A percentile compares a stretch with the other conserved stretches of the same genome.
phyloP scores from a whole-genome alignment of 345 rosid species.

The Garcia nutans region DNA sequence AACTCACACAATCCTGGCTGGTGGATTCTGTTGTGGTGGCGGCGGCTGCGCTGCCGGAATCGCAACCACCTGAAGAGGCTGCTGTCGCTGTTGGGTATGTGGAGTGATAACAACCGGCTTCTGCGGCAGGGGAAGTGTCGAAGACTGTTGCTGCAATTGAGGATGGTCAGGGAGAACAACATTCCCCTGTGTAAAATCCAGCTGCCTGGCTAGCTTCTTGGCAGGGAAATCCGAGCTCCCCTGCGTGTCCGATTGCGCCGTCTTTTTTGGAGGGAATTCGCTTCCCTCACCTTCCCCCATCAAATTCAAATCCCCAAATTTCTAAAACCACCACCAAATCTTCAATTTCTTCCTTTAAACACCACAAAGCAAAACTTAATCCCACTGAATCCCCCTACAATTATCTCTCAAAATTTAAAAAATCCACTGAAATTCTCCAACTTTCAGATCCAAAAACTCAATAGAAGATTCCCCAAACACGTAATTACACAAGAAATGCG shows the following conservation, averaged over 20 bases:
- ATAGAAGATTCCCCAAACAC: slow-evolving; percentile 18
- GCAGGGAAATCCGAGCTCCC: slow-evolving; percentile 39
- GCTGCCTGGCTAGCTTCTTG: slow-evolving; percentile 86
- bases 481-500: slow-evolving; percentile 23
- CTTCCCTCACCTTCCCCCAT: slow-evolving; percentile 75
- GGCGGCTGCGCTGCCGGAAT: slow-evolving; percentile 29
- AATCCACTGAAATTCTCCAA: slow-evolving; percentile 35
- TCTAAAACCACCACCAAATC: background rate
- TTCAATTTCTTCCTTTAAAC: slow-evolving; percentile 9
- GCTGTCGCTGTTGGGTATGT: slow-evolving; percentile 8
- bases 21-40: slow-evolving; percentile 38
- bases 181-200: slow-evolving; percentile 71
- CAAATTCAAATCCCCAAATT: slow-evolving; percentile 28
- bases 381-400: slow-evolving; percentile 20
- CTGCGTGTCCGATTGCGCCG: slow-evolving; percentile 36
- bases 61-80: slow-evolving; percentile 17
- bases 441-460: slow-evolving; percentile 46
- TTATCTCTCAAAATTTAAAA: slow-evolving; percentile 23
- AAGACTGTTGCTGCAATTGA: slow-evolving; percentile 29
- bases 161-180: slow-evolving; percentile 55
- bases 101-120: slow-evolving; percentile 13
- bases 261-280: slow-evolving; percentile 70
- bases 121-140: slow-evolving; percentile 16
- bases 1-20: slow-evolving; percentile 63
- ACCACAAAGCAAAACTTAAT: slow-evolving; percentile 13